phyloP scores from a whole-genome alignment of 352 stramenopile species.

The Saprolegnia parasitica region DNA sequence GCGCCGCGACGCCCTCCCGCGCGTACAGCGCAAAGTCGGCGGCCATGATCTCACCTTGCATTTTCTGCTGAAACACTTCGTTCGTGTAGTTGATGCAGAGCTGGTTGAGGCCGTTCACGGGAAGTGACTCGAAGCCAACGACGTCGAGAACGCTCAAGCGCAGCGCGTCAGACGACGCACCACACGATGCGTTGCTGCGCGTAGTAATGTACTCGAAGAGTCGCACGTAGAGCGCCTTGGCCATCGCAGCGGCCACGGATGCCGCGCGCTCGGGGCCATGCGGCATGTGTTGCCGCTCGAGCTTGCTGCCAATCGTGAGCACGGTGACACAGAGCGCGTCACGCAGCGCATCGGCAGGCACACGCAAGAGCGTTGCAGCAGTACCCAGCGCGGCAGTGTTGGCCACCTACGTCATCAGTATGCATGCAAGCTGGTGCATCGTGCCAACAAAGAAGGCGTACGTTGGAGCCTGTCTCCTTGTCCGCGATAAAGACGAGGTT shows the following conservation, averaged over 20 bases:
- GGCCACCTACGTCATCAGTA: not conserved
- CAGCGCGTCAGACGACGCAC: slow-evolving; percentile 63
- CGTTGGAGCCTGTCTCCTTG: not conserved
- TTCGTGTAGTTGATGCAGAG: slow-evolving; percentile 91
- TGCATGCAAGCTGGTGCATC: too few relatives aligned
- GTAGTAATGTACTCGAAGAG: slow-evolving; percentile 96
- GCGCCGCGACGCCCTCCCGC: slow-evolving; percentile 78
- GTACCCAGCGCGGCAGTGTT: not conserved
- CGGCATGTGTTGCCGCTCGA: not conserved
- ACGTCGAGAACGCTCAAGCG: slow-evolving; percentile 94
- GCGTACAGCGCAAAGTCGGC: slow-evolving; percentile 6
- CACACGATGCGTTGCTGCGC: slow-evolving; percentile 74
- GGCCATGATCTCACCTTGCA: slow-evolving; percentile 93
- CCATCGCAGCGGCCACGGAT: slow-evolving; percentile 39
- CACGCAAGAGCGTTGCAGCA: not conserved
- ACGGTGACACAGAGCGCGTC: not conserved
- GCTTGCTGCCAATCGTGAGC: not conserved
- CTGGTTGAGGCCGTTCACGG: slow-evolving; percentile 86
- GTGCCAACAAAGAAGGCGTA: not conserved
- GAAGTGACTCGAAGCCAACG: slow-evolving; percentile 94
- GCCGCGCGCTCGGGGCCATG: not conserved
- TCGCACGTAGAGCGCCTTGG: slow-evolving; percentile 95
- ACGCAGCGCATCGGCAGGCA: not conserved
- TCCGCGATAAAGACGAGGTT: slow-evolving; percentile 89
- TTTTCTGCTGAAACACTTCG: slow-evolving; percentile 87